These are phyloP conservation scores for Amanita pallidorosea DNA, from an alignment of 768 basidiomycete genomes.

Conservation along the genomic window DNA sequence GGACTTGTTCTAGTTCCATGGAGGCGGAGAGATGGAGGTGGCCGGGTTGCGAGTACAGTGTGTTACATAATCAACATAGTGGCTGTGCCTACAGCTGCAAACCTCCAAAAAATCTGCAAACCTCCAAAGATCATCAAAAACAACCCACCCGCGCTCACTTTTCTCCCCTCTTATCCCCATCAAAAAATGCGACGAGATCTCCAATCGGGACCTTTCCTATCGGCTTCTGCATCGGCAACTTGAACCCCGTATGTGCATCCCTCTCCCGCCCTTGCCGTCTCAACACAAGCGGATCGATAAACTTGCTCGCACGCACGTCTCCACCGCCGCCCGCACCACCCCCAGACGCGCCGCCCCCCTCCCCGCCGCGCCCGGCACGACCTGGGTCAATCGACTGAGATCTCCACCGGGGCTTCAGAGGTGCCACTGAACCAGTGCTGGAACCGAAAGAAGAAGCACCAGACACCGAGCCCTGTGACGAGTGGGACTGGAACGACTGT, in stretches of 20 bases:
- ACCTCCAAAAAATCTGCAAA: no score
- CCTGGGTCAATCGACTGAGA: conserved; percentile 30
- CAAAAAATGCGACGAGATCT: conserved; percentile 80
- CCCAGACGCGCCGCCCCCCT: background rate
- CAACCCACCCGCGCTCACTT: background rate
- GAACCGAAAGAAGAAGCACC: background rate
- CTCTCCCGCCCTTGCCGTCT: conserved; percentile 51
- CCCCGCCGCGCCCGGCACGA: background rate
- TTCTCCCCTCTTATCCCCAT: conserved; percentile 32
- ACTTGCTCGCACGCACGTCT: conserved; percentile 31
- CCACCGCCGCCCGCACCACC: conserved; percentile 12
- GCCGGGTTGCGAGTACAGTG: no score
- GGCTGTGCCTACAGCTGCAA: no score
- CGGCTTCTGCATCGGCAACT: conserved; percentile 34
- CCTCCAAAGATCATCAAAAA: background rate
- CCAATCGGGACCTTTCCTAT: conserved; percentile 62
- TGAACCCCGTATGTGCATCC: conserved; percentile 12
- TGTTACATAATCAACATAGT: background rate
- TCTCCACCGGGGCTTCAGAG: conserved; percentile 24
- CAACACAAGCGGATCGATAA: conserved; percentile 69
- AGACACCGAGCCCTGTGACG: conserved; percentile 10
- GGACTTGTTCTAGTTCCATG: conserved; percentile 35
- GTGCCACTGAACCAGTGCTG: conserved; percentile 11
- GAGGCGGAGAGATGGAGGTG: no score
- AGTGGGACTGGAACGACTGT: conserved; percentile 4